phyloP scores from a whole-genome alignment of 1,284 basidiomycete species.

The Mycocalia duriaeana region DNA sequence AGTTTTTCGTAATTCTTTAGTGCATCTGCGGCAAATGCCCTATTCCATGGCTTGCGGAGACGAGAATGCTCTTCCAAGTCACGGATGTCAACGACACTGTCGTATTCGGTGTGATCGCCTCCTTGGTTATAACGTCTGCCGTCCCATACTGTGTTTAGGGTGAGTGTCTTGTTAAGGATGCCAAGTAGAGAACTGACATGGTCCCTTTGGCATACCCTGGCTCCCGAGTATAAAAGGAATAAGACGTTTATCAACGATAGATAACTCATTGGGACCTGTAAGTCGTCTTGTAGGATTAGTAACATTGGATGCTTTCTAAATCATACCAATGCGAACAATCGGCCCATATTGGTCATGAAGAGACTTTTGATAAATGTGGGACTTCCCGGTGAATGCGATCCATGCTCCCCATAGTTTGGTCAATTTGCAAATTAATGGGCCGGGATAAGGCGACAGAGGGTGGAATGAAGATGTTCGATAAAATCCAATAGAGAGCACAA shows the following conservation, averaged over 20 bases:
- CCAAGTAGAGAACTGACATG: conserved; percentile 21
- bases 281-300: background rate
- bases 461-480: conserved; percentile 43
- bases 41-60: conserved; percentile 48
- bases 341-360: conserved; percentile 37
- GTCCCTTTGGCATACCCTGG: conserved; percentile 33
- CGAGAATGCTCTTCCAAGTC: conserved; percentile 36
- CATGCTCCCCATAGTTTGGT: conserved; percentile 28
- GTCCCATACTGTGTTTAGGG: conserved; percentile 17
- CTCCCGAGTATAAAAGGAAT: conserved; percentile 27
- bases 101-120: conserved; percentile 14
- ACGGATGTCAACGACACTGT: conserved; percentile 18
- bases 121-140: conserved; percentile 16
- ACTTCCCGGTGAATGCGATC: conserved; percentile 22
- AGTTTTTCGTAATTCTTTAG: conserved; percentile 46
- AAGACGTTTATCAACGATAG: conserved; percentile 23
- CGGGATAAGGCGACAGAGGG: conserved; percentile 37
- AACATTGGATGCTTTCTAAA: too few relatives aligned
- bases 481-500: conserved; percentile 13
- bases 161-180: background rate
- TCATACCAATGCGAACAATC: conserved; percentile 33
- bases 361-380: conserved; percentile 22
- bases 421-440: conserved; percentile 30
- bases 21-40: conserved; percentile 40
- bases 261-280: conserved; percentile 35